A percentile compares a stretch with the other conserved stretches of the same genome.
Conservation (phyloP, 1,284 basidiomycete genomes). For the Boletus hoseneyae region DNA sequence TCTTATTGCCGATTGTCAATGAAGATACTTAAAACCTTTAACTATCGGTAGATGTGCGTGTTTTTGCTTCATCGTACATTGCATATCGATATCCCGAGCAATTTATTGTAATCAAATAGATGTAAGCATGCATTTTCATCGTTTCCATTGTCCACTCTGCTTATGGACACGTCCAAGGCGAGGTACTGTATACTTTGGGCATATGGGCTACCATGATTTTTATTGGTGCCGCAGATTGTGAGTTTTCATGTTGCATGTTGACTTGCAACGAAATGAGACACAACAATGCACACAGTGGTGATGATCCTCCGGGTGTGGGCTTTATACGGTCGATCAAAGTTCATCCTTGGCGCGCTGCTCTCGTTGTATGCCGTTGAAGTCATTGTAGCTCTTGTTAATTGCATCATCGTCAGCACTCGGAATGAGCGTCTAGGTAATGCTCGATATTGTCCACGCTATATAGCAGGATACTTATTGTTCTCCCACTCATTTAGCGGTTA, state of each 20-base stretch:
- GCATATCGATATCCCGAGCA: too few relatives aligned
- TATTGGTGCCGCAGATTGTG: constrained; percentile 1
- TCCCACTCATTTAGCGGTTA: background rate
- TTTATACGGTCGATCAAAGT: background rate
- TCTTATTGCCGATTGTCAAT: background rate
- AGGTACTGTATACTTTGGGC: background rate
- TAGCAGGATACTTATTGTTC: background rate
- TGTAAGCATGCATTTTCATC: background rate
- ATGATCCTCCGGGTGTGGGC: constrained; percentile 6
- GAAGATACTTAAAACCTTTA: background rate
- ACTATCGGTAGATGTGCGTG: background rate
- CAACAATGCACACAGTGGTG: background rate
- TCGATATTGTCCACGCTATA: background rate
- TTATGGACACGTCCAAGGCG: background rate
- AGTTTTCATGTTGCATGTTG: background rate
- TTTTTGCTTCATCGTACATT: background rate
- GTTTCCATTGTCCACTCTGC: too few relatives aligned
- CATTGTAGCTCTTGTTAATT: background rate
- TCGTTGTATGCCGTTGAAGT: background rate
- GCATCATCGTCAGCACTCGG: background rate
- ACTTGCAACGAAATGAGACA: background rate
- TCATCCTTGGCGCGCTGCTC: background rate
- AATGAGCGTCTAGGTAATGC: background rate
- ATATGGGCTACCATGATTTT: background rate
- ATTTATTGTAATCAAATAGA: background rate